These are phyloP conservation scores for Claviceps sp. DNA, from an alignment of 2,329 filamentous ascomycete genomes.

Conservation along the genomic window DNA sequence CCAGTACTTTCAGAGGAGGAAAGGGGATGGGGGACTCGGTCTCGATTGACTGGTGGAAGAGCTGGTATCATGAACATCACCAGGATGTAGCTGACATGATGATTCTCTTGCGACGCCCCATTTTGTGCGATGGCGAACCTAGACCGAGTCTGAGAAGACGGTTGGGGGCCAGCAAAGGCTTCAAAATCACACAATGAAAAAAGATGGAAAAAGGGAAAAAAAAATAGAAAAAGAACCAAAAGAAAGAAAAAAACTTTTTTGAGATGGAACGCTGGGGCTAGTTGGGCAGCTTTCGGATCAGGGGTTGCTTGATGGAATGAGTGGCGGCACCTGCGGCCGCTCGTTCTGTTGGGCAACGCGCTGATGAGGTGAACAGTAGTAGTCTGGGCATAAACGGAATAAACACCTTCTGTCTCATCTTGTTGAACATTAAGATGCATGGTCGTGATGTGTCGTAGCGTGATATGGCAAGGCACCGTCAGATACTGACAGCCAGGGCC, in stretches of 20 bases:
- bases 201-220: not conserved
- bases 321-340: not conserved
- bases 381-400: slow-evolving; percentile 1
- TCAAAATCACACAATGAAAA: no score
- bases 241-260: slow-evolving; percentile 11
- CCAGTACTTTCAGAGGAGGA: not conserved
- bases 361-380: slow-evolving; percentile 3
- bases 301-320: not conserved
- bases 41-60: not conserved
- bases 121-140: slow-evolving; percentile 1
- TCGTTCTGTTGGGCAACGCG: not conserved
- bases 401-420: slow-evolving; percentile 2
- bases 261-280: slow-evolving; percentile 11
- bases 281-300: slow-evolving; percentile 8
- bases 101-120: not conserved
- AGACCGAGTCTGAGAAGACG: not conserved
- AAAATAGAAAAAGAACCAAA: not conserved
- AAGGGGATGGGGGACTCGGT: not conserved
- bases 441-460: no score
- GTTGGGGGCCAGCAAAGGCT: no score
- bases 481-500: no score
- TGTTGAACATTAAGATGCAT: not conserved
- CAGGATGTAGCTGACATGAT: not conserved
- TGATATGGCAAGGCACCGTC: not conserved
- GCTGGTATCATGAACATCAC: not conserved